Conservation (phyloP, 108 stramenopile genomes). For the Pseudonitzschia pungens region DNA sequence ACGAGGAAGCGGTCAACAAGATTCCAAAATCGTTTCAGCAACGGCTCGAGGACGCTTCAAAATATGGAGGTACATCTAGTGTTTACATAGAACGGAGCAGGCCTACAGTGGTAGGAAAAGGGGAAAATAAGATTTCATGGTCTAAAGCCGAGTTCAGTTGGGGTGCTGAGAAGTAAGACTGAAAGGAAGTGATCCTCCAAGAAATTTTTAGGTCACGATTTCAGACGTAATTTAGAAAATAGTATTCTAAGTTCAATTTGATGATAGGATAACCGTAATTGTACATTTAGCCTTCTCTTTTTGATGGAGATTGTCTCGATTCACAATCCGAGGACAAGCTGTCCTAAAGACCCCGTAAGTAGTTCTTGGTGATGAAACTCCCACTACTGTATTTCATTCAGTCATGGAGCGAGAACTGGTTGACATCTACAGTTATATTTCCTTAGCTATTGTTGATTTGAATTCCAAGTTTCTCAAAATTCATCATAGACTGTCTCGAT, state of each 20-base stretch:
- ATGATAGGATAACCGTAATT: too few species aligned
- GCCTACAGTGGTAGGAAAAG: neutral
- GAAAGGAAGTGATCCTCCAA: neutral
- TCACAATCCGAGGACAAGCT: too few species aligned
- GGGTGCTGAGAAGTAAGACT: neutral
- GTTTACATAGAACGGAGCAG: neutral
- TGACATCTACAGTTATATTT: too few species aligned
- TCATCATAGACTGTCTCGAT: constrained; percentile 16
- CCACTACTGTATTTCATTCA: too few species aligned
- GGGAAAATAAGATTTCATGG: constrained; percentile 9
- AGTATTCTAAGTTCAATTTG: too few species aligned
- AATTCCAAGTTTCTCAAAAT: constrained; percentile 8
- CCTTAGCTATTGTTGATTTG: too few species aligned
- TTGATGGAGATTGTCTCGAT: too few species aligned
- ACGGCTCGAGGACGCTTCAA: constrained; percentile 17
- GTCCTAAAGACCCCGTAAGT: too few species aligned
- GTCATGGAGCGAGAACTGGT: too few species aligned
- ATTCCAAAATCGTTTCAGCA: constrained; percentile 17
- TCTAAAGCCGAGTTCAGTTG: constrained; percentile 12
- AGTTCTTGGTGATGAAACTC: too few species aligned
- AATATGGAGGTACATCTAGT: constrained; percentile 21
- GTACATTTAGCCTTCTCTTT: too few species aligned
- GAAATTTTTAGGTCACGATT: neutral
- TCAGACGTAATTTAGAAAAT: too few species aligned
- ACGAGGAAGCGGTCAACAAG: neutral